Conservation (phyloP, 108 stramenopile genomes). For the Discostella pseudostelligera region DNA sequence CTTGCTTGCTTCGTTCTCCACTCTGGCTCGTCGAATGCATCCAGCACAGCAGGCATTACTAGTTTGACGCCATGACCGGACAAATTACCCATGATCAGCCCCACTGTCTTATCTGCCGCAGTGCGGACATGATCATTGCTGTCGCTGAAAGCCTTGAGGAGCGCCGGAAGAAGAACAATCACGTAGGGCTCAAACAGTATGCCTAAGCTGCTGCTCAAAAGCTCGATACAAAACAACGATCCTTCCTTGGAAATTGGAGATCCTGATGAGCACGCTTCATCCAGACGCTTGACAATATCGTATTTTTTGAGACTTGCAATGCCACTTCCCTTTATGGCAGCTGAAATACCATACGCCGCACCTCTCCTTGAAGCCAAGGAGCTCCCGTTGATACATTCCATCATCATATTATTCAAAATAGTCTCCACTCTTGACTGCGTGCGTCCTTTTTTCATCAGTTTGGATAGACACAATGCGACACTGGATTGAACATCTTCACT, state of each 20-base stretch:
- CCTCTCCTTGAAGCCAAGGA: slow-evolving; percentile 76
- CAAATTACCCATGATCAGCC: slow-evolving; percentile 95
- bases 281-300: slow-evolving; percentile 83
- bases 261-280: slow-evolving; percentile 81
- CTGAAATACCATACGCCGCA: slow-evolving; percentile 95
- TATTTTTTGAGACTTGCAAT: slow-evolving; percentile 93
- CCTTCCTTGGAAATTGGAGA: slow-evolving; percentile 84
- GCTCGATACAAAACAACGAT: slow-evolving; percentile 93
- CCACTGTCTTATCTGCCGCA: slow-evolving; percentile 85
- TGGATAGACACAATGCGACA: slow-evolving; percentile 74
- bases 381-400: slow-evolving; percentile 68
- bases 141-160: slow-evolving; percentile 94
- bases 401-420: slow-evolving; percentile 60
- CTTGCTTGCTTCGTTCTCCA: slow-evolving; percentile 98
- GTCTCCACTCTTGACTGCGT: slow-evolving; percentile 71
- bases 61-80: slow-evolving; percentile 97
- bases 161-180: slow-evolving; percentile 93
- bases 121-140: slow-evolving; percentile 89
- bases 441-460: slow-evolving; percentile 87
- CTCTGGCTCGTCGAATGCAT: slow-evolving; percentile 88
- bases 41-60: slow-evolving; percentile 93
- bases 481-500: slow-evolving; percentile 86
- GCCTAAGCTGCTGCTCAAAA: slow-evolving; percentile 85
- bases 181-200: slow-evolving; percentile 99
- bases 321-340: slow-evolving; percentile 97